Evolutionary conservation across 176 grass and related monocot genomes (phyloP).

Genomic region (Areca catechu): DNA sequence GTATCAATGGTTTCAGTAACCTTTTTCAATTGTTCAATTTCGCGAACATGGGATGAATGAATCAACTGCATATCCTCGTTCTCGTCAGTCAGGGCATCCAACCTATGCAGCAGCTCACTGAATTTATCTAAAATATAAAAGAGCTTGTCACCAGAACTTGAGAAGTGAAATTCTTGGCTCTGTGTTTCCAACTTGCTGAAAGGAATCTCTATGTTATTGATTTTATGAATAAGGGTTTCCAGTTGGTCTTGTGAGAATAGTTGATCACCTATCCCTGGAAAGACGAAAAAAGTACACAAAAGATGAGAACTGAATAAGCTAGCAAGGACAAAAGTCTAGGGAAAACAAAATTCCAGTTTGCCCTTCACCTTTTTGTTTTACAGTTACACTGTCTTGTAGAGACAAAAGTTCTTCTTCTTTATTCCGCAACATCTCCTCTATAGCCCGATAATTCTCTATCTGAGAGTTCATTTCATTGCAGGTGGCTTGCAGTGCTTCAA

Average conservation of each 20-base stretch:
- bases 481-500: constrained; percentile 42
- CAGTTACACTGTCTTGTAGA: constrained; percentile 30
- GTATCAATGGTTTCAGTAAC: constrained; percentile 35
- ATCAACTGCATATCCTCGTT: constrained; percentile 76
- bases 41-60: constrained; percentile 48
- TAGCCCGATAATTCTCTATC: constrained; percentile 45
- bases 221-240: constrained; percentile 61
- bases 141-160: constrained; percentile 55
- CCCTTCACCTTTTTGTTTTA: constrained; percentile 42
- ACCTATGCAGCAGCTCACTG: constrained; percentile 34
- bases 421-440: constrained; percentile 34
- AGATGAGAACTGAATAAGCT: constrained; percentile 24
- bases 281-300: constrained; percentile 18
- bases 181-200: constrained; percentile 23
- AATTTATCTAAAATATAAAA: constrained; percentile 65
- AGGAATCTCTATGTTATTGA: constrained; percentile 44
- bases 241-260: constrained; percentile 55
- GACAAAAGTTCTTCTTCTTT: constrained; percentile 58
- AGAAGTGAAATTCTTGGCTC: constrained; percentile 19
- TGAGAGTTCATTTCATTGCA: constrained; percentile 55
- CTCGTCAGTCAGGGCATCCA: constrained; percentile 48
- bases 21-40: constrained; percentile 67
- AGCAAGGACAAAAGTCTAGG: constrained; percentile 3
- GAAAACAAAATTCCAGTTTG: not conserved
- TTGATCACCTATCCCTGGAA: constrained; percentile 33